A percentile compares a stretch with the other conserved stretches of the same genome.
Conservation (phyloP, 1,284 basidiomycete genomes). For the Jaminaea rosea region DNA sequence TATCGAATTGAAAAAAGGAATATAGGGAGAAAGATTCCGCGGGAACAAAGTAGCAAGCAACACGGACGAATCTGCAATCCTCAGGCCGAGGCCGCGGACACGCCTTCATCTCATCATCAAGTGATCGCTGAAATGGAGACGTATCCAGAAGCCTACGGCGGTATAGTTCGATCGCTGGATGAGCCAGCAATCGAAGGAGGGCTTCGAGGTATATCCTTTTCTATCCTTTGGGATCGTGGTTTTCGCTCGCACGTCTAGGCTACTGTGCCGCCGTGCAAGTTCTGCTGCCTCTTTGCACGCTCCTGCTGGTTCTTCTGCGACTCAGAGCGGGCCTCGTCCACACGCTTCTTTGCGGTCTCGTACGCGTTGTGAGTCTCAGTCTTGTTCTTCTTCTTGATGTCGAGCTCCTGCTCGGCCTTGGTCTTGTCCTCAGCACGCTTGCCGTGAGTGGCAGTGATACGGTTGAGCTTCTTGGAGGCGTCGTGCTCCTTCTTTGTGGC, state of each 20-base stretch:
- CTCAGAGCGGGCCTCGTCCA: slow-evolving; percentile 11
- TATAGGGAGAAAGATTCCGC: too few species aligned
- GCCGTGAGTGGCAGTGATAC: slow-evolving; percentile 24
- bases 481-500: slow-evolving; percentile 30
- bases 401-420: slow-evolving; percentile 28
- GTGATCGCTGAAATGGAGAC: too few species aligned
- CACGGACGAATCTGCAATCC: too few species aligned
- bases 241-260: not conserved
- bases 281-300: not conserved
- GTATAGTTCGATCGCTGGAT: too few species aligned
- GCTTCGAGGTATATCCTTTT: too few species aligned
- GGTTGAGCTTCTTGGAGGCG: slow-evolving; percentile 27
- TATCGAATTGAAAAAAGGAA: too few species aligned
- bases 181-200: too few species aligned
- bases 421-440: slow-evolving; percentile 22
- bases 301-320: not conserved
- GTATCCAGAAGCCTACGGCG: too few species aligned
- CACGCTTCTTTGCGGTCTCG: slow-evolving; percentile 23
- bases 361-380: slow-evolving; percentile 16
- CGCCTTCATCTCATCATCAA: too few species aligned
- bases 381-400: slow-evolving; percentile 36
- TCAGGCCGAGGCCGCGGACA: too few species aligned
- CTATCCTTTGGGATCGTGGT: too few species aligned
- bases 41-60: too few species aligned
- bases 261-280: not conserved